Conservation (phyloP, 352 stramenopile species). For the Globisporangium apiculatum region DNA sequence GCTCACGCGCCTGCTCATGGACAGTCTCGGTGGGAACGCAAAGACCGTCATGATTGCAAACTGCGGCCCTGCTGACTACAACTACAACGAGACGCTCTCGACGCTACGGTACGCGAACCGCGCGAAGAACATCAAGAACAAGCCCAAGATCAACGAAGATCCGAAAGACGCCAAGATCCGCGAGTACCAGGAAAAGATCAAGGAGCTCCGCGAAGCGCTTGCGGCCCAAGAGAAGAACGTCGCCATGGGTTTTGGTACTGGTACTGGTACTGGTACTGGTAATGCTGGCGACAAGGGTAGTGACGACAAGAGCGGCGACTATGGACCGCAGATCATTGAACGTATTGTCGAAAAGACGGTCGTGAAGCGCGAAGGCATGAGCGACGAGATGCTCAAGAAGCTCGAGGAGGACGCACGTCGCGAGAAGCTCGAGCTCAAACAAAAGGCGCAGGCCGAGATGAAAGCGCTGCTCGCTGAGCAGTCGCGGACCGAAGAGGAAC, state of each 20-base stretch:
- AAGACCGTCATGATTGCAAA: slow-evolving; percentile 99
- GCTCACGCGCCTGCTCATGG: slow-evolving; percentile 79
- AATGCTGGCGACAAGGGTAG: slow-evolving; percentile 3
- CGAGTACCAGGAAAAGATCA: slow-evolving; percentile 96
- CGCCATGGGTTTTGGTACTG: slow-evolving; percentile 12
- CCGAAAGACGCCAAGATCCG: slow-evolving; percentile 97
- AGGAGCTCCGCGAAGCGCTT: slow-evolving; percentile 85
- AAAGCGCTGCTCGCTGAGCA: slow-evolving; percentile 81
- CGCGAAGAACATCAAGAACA: slow-evolving; percentile 99
- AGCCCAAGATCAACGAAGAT: slow-evolving; percentile 98
- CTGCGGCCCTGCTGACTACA: slow-evolving; percentile 96
- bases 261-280: slow-evolving; percentile 1
- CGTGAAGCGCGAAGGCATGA: slow-evolving; percentile 67
- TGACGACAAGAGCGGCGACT: slow-evolving; percentile 32
- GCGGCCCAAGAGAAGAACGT: slow-evolving; percentile 41
- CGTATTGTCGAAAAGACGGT: slow-evolving; percentile 79
- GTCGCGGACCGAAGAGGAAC: slow-evolving; percentile 85
- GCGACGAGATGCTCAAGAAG: slow-evolving; percentile 71
- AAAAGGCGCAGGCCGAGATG: slow-evolving; percentile 68
- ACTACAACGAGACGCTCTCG: slow-evolving; percentile 94
- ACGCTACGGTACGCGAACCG: slow-evolving; percentile 96
- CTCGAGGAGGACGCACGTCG: slow-evolving; percentile 66
- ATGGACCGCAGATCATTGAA: slow-evolving; percentile 47
- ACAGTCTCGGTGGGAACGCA: slow-evolving; percentile 60
- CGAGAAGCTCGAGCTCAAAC: slow-evolving; percentile 70